Evolutionary conservation across 148 eudicot genomes (phyloP).

Genomic region (Rheum nobile): DNA sequence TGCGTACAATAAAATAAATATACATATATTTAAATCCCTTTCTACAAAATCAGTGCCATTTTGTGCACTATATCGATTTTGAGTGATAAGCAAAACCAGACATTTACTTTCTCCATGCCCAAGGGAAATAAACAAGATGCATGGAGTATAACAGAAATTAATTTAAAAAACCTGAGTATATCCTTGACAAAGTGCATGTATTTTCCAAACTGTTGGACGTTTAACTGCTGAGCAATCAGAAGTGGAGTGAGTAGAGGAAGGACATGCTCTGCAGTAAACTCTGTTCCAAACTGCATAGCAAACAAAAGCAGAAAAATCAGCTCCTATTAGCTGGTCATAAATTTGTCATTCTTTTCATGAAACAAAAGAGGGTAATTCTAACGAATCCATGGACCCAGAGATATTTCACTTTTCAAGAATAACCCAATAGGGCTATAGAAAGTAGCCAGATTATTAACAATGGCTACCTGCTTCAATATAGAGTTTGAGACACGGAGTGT

Average conservation of each 20-base stretch:
- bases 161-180: conserved; percentile 48
- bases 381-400: not conserved
- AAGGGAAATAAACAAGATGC: not conserved
- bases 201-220: conserved; percentile 95
- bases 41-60: not conserved
- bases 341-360: not conserved
- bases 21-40: not conserved
- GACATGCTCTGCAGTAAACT: conserved; percentile 80
- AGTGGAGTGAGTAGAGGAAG: conserved; percentile 81
- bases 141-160: not conserved
- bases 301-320: conserved; percentile 13
- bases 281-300: conserved; percentile 61
- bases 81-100: not conserved
- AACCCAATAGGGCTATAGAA: not conserved
- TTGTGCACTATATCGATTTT: too few species aligned
- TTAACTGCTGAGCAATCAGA: conserved; percentile 73
- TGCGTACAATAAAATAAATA: not conserved
- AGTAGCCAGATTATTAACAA: not conserved
- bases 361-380: not conserved
- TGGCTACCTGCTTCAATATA: conserved; percentile 70
- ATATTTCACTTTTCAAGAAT: not conserved
- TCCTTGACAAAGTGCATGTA: conserved; percentile 92
- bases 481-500: conserved; percentile 86
- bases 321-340: not conserved
- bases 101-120: not conserved